Evolutionary conservation across 129 eudicot genomes (phyloP), one percentile per base, ranked within the genome.

Genomic region (Smallanthus sonchifolius): DNA sequence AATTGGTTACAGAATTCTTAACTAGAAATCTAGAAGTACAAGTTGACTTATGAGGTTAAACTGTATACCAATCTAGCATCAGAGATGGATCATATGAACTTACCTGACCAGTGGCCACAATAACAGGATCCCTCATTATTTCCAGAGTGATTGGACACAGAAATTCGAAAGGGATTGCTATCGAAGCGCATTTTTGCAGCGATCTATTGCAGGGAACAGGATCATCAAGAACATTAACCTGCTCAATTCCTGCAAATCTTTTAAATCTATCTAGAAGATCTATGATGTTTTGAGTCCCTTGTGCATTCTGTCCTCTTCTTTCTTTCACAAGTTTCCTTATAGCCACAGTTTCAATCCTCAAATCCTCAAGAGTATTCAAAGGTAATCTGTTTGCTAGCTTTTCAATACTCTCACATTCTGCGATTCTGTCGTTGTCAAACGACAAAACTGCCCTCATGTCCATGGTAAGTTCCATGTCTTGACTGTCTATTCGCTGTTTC

Each of bases 81-180:
- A 10, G 2, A 34, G 8, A 20, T 20, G 52, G 35, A 9, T 24
- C 38, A 70, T 64, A 47, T 43, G 45, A 60, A 70, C 30, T 37
- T 80, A 89, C 96, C 93, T 90, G 97, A 72, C 98, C 96, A 14
- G 91, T 93, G 4, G 98, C 83, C 28, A 93, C 76, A 65, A 93
- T 90, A 19, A 90, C 97, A 32, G 98, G 97, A 79, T 93, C 98
- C 37, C 86, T 75, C 98, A 93, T 90, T 19, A 93, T 93, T 74
- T 93, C 95, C 20, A 87, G 77, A 2, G 97, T 88, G 60, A 93
- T 86, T 4, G 98, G 97, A 70, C 98, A 93, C 10, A 90, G 75
- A 57, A 93, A 93, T 37, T 93, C 96, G 28, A 89, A 74, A 38
- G 98, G 97, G 6, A 88, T 83, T 2, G 87, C 84, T 7, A 77